Evolutionary conservation across 2,329 filamentous ascomycete genomes (phyloP), one percentile per base, ranked within the genome.

Genomic region (Tolypocladium inflatum): DNA sequence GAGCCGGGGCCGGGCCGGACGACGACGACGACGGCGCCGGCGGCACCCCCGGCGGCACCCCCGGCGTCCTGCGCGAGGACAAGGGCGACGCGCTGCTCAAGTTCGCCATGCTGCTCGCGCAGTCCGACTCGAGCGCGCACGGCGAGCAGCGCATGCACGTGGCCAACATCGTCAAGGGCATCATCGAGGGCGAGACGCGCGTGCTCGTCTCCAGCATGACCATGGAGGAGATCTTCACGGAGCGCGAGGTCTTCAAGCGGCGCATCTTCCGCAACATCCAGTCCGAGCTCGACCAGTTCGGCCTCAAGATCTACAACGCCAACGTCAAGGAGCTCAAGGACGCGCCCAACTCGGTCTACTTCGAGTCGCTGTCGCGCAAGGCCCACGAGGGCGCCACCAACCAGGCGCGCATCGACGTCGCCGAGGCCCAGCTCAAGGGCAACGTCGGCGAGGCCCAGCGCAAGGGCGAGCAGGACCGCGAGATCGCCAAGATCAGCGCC

Each of bases 161-260:
- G 19, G 87, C 89, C 67, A 89, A 89, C 64, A 95, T 95, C 61
- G 87, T 95, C 72, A 93, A 91, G 72, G 90, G 90, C 60, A 91
- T 95, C 70, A 94, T 95, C 64, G 90, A 95, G 71, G 91, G 91
- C 61, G 91, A 95, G 72, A 92, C 89, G 1, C 83, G 91, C 59
- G 88, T 90, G 7, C 84, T 95, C 56, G 89, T 95, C 48, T 90
- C 86, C 0, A 87, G 84, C 64, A 93, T 95, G 89, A 92, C 89
- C n/a, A 93, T 94, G 88, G 90, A 93, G 69, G 90, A 94, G 72
- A 89, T 95, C 59, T 92, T 92, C 72, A 87, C 85, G 60, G 86
- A 90, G 72, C 79, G 89, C 39, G 86, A 89, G 64, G 77, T 88
- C 50, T 91, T 91, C 78, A 90, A 93, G 76, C 82, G 80, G 63